Percentiles rank a stretch among this genome's conserved stretches.
Evolutionary conservation across 1,284 basidiomycete species (phyloP).

Genomic region (Hemileia vastatrix): DNA sequence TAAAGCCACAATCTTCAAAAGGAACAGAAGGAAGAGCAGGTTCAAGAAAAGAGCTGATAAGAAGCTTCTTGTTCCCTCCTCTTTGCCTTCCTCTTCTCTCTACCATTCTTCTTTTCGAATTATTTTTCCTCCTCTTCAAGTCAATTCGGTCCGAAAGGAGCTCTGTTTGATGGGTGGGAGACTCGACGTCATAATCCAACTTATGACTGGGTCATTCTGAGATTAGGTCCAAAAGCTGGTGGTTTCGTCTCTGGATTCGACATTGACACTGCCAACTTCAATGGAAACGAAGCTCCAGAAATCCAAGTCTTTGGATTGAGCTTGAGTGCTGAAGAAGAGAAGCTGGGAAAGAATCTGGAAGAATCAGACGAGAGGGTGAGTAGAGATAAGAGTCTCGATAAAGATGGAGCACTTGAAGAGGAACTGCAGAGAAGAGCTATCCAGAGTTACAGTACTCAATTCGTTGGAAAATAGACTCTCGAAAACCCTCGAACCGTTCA

Average conservation of each 20-base stretch:
- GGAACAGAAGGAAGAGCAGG: too few relatives aligned
- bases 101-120: conserved; percentile 7
- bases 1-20: too few relatives aligned
- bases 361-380: conserved; percentile 52
- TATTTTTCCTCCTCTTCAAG: conserved; percentile 57
- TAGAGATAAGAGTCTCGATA: conserved; percentile 2
- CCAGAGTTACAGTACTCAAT: neutral
- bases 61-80: neutral
- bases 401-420: neutral
- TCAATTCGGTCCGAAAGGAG: conserved; percentile 90
- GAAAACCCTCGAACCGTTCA: neutral
- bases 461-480: neutral
- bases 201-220: conserved; percentile 67
- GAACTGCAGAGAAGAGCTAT: neutral
- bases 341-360: neutral
- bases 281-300: conserved; percentile 66
- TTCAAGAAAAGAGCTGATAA: too few relatives aligned
- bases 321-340: neutral
- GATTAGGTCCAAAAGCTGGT: neutral
- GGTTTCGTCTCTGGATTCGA: conserved; percentile 65
- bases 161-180: conserved; percentile 93
- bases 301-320: conserved; percentile 25
- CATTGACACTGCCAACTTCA: conserved; percentile 91
- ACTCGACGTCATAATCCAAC: conserved; percentile 73
- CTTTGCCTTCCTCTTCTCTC: neutral